These are phyloP conservation scores for Yamadazyma atlantica DNA, from an alignment of 1,139 yeast genomes.

Conservation along the genomic window DNA sequence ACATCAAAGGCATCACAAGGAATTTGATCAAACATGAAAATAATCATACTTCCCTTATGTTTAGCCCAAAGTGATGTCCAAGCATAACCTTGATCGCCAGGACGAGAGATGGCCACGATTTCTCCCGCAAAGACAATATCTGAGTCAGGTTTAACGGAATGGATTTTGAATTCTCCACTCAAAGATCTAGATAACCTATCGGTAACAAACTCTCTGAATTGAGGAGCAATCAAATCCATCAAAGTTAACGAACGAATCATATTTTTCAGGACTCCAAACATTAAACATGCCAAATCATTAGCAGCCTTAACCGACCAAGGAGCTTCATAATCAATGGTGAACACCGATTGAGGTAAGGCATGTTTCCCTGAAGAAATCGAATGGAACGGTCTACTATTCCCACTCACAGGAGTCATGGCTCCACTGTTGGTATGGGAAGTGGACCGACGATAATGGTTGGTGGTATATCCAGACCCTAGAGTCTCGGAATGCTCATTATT, in stretches of 20 bases:
- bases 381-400: slow-evolving; percentile 51
- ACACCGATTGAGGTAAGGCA: slow-evolving; percentile 74
- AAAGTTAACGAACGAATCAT: slow-evolving; percentile 64
- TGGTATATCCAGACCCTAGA: background rate
- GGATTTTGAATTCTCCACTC: slow-evolving; percentile 9
- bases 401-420: slow-evolving; percentile 3
- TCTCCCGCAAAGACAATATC: slow-evolving; percentile 52
- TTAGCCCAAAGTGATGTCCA: slow-evolving; percentile 93
- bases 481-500: background rate
- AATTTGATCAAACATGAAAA: slow-evolving; percentile 86
- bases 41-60: slow-evolving; percentile 63
- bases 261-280: slow-evolving; percentile 76
- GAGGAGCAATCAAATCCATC: slow-evolving; percentile 75
- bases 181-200: slow-evolving; percentile 43
- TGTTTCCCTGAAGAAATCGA: slow-evolving; percentile 64
- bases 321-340: slow-evolving; percentile 70
- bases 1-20: slow-evolving; percentile 78
- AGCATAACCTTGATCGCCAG: slow-evolving; percentile 52
- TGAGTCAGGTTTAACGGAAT: slow-evolving; percentile 11
- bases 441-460: slow-evolving; percentile 1
- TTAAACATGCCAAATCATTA: slow-evolving; percentile 84
- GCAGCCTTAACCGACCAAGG: slow-evolving; percentile 87
- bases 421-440: background rate
- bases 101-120: slow-evolving; percentile 54
- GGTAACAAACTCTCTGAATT: slow-evolving; percentile 65